Conservation (phyloP, 2,329 filamentous ascomycete genomes). For the Aspergillus clavatus region DNA sequence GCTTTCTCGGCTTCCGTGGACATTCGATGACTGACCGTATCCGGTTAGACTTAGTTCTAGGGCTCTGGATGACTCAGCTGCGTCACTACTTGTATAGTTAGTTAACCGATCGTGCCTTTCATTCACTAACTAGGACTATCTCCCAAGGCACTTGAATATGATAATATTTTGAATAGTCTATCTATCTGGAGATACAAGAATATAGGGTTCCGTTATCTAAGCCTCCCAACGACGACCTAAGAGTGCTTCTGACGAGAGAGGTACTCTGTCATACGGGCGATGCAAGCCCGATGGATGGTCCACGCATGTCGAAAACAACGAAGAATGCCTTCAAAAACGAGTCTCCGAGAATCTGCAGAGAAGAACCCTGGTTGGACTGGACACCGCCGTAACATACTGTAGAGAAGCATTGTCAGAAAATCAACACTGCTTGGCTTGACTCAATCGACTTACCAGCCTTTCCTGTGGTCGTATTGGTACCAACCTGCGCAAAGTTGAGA, state of each 20-base stretch:
- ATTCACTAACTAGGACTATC: neutral
- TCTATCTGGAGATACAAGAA: neutral
- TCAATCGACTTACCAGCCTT: slow-evolving; percentile 32
- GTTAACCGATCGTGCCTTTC: too few species aligned
- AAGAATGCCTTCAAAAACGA: slow-evolving; percentile 57
- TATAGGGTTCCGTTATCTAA: neutral
- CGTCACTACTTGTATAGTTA: neutral
- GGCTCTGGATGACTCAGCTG: neutral
- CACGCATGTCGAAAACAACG: slow-evolving; percentile 53
- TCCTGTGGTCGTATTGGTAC: slow-evolving; percentile 40
- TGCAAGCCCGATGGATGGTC: slow-evolving; percentile 50
- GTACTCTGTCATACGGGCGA: slow-evolving; percentile 25
- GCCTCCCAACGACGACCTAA: too few species aligned
- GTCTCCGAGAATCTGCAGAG: slow-evolving; percentile 57
- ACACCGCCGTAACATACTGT: slow-evolving; percentile 57
- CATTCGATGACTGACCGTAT: neutral
- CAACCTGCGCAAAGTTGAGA: slow-evolving; percentile 52
- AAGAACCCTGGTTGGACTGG: slow-evolving; percentile 53
- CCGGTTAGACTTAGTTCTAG: neutral
- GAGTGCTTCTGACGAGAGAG: too few species aligned
- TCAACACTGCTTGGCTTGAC: too few species aligned
- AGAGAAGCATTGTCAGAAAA: slow-evolving; percentile 13
- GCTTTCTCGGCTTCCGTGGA: neutral
- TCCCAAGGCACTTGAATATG: neutral
- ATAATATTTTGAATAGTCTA: neutral